phyloP scores from a whole-genome alignment of 306 rosid species.

The Corylus avellana region DNA sequence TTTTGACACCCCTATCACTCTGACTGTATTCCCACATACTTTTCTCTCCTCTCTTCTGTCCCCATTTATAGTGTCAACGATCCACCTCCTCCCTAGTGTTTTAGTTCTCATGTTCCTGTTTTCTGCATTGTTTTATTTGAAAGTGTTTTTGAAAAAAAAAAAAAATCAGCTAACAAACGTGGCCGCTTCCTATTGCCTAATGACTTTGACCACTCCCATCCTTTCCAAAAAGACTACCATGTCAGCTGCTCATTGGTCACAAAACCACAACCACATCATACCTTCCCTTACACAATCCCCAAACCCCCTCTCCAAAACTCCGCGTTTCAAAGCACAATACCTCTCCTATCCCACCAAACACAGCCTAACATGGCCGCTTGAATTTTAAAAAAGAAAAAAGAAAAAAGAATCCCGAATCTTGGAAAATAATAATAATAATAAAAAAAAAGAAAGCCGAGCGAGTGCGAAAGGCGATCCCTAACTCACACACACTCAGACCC shows the following conservation, averaged over 20 bases:
- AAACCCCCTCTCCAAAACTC: not conserved
- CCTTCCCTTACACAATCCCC: not conserved
- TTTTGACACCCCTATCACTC: no score
- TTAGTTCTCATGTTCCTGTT: no score
- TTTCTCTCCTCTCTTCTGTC: no score
- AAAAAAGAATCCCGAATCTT: not conserved
- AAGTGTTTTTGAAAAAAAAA: no score
- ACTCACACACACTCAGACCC: not conserved
- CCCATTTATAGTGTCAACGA: no score
- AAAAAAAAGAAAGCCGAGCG: conserved; percentile 6
- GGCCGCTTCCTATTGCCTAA: not conserved
- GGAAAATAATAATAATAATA: no score
- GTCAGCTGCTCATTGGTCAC: not conserved
- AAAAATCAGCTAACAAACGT: no score
- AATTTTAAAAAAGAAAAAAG: not conserved
- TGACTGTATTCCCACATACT: no score
- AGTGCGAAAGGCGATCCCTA: conserved; percentile 35
- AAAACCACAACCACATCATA: not conserved
- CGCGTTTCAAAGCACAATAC: not conserved
- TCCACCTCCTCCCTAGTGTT: no score
- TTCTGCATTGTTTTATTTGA: no score
- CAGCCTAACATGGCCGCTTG: not conserved
- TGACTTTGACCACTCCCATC: not conserved
- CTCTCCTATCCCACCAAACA: not conserved
- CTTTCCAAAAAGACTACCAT: not conserved